A percentile compares a stretch with the other conserved stretches of the same genome.
These are phyloP conservation scores for Rhodotorula sp. DNA, from an alignment of 1,284 basidiomycete genomes.

Conservation along the genomic window DNA sequence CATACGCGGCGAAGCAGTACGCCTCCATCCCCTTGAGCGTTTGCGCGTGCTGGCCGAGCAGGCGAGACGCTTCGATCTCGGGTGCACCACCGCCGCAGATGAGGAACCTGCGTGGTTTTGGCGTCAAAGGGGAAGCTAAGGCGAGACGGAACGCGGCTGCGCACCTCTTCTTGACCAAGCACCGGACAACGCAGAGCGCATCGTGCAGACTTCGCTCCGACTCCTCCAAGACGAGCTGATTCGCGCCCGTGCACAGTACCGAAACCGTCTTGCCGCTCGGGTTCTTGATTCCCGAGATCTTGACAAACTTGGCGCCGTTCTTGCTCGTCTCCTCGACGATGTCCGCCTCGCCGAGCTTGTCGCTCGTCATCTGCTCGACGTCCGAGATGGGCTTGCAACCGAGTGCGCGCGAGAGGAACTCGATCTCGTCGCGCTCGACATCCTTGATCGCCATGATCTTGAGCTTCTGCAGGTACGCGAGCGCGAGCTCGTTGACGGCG, in stretches of 20 bases:
- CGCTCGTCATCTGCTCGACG: constrained; percentile 97
- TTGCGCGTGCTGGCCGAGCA: constrained; percentile 87
- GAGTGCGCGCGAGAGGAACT: constrained; percentile 92
- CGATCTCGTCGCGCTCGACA: constrained; percentile 97
- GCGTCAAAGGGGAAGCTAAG: not conserved
- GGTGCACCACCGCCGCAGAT: constrained; percentile 97
- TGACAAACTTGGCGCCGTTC: constrained; percentile 86
- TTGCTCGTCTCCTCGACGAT: constrained; percentile 87
- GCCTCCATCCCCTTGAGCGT: constrained; percentile 97
- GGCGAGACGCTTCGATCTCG: constrained; percentile 95
- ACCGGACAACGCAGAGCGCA: constrained; percentile 95
- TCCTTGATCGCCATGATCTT: constrained; percentile 98
- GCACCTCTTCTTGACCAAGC: constrained; percentile 95
- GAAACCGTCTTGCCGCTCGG: constrained; percentile 84
- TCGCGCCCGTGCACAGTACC: constrained; percentile 92
- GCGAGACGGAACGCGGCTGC: constrained; percentile 43
- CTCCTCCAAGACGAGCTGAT: constrained; percentile 93
- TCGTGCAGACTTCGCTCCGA: constrained; percentile 97
- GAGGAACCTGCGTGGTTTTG: constrained; percentile 63
- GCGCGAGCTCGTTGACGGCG: constrained; percentile 96
- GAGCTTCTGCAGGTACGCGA: constrained; percentile 96
- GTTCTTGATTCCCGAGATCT: constrained; percentile 93
- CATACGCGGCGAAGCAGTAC: constrained; percentile 98
- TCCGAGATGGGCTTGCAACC: constrained; percentile 96
- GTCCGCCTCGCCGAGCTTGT: constrained; percentile 96